Evolutionary conservation across 2,329 filamentous ascomycete species (phyloP), one percentile per base, ranked within the genome.

Genomic region (Reticulascus tulasneorum): DNA sequence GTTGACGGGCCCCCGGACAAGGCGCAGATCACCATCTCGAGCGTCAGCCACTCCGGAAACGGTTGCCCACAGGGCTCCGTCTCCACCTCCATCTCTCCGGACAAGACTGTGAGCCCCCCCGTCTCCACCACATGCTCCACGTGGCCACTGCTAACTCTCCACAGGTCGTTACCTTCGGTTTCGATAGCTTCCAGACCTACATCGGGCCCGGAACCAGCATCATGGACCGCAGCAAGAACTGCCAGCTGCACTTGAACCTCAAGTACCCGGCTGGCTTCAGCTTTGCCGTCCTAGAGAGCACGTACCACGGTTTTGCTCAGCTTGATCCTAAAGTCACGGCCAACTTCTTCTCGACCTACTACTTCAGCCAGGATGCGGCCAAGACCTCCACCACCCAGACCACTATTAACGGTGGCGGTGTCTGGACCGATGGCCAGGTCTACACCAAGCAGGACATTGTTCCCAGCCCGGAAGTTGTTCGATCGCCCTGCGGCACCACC

Each of bases 381-480:
- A 39, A 46, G 51, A 25, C 58, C 50, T 58, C 54, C 22, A 60
- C 55, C 5, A 60, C 56, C 5, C 44, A 49, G 23, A 56, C 55
- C 20, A 58, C 53, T 16, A 56, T 59, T 41, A 31, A 40, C 15
- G 56, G 56, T 37, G 56, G 55, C 29, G 51, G 47, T 15, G 12
- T 47, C 18, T 60, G 56, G 56, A 48, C 42, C 17, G 35, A 44
- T 7, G 56, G 56, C 29, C 47, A 59, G 41, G 56, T 60, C 12
- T 59, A 60, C 48, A 60, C 56, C 15, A 59, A 60, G 51, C 50
- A 58, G 39, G 56, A 60, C 36, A 46, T 47, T 34, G 44, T 60
- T 7, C 56, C 56, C 12, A 57, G 54, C 9, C 48, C 55, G 6
- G 52, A 54, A 10, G 33, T 58, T 37, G 53, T 60, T 43, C 56